Evolutionary conservation across 2,329 filamentous ascomycete genomes (phyloP), one percentile per base, ranked within the genome.

Genomic region (Sphaerulina vaccinii): DNA sequence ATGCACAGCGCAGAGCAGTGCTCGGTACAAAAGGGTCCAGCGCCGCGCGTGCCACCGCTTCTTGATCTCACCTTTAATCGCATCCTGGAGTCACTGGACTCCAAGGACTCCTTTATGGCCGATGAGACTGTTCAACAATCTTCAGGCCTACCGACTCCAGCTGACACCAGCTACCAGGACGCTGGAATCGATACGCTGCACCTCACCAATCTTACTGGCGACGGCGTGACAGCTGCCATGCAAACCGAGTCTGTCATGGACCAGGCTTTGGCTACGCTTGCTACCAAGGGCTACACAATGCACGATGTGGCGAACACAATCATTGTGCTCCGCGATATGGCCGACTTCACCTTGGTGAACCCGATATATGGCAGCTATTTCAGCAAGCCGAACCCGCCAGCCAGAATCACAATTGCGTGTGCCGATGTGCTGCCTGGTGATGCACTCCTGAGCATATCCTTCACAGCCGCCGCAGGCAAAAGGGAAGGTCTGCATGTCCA

Each of bases 401-500:
- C 91, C 0, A 77, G 93, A 43, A 86, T 95, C 43, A 95, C 90
- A 4, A 81, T 97, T 42, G 85, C 90, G 0, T 87, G 86, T 56
- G 89, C 90, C 3, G 73, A 82, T 42, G 66, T 76, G 5, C 76
- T 96, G 6, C 87, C 87, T 0, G 40, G 65, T 0, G 77, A 76
- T 8, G 72, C 78, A 44, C 78, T 84, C 53, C 80, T 88, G 13
- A 79, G 92, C 56, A 70, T 84, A 16, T 81, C 78, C 15, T 68
- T 79, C 23, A 68, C 77, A 9, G 62, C 78, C 10, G 18, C 45
- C 1, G 23, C 19, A 35, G 58, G 60, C 15, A 48, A 53, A 33
- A 70, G 75, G 24, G 60, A 64, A 50, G 87, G 71, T 0, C 79
- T 97, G 1, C 93, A 99, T 68, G 91, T 99, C 5, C 93, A 97